Base-by-base conservation (phyloP, 2,329 filamentous ascomycete species). In the Periconia sp. region DNA sequence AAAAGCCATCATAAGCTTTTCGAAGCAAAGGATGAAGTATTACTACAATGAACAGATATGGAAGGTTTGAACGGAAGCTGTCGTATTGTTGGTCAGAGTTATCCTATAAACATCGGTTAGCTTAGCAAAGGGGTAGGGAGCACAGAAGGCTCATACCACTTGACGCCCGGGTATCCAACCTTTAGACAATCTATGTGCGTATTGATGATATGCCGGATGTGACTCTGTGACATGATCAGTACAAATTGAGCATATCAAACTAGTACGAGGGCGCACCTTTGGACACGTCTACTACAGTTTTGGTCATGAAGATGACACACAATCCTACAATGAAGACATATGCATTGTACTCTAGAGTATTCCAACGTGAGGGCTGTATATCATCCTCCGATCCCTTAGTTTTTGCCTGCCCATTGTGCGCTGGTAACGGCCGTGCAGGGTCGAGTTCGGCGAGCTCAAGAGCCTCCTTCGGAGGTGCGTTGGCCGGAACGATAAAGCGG, bases 81-180 rank as follows among this genome's bases (percentile, higher is more conserved):
- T 82, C 79, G 75, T 97, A 99, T 74, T 99, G 94, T 31, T 83
- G 75, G 76, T 99, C 94, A 40, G 92, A 94, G 58, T 92, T 86
- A 76, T 99, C 94, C 88, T 92, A 58, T 13, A 2, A 41, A 11
- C 31, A 20, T 15, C 47, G 9, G 27, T 63, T 45, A 63, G 52
- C 61, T 20, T n/a, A 62, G 54, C 45, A 52, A 3, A 35, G 3
- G 31, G 23, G 18, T 14, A 43, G 30, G 8, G 23, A 33, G 18
- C 35, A 19, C 9, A 20, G 1, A 18, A n/a, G 1, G 30, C 43
- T 61, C 64, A 72, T 80, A 91, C 89, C 58, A 97, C 91, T 81
- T 91, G 91, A 54, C 93, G 89, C 23, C 93, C 93, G 8, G 89
- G 89, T 53, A 99, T 89, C 94, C 94, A 99, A 62, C 94, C 95